phyloP scores from a whole-genome alignment of 495 filamentous ascomycete genomes.

The Neohortaea acidophila region DNA sequence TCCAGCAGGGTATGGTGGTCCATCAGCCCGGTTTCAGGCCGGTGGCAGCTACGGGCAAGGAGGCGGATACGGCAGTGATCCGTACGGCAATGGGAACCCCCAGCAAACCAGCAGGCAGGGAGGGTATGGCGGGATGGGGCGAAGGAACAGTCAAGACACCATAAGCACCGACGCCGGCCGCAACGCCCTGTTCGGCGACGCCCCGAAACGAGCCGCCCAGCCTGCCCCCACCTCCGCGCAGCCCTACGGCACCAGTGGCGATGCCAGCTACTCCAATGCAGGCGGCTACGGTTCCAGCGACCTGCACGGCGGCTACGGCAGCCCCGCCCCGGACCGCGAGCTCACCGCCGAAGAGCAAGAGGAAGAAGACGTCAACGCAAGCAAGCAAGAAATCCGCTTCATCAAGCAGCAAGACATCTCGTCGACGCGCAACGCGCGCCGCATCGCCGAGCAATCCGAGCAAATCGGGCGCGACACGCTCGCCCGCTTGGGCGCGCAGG shows the following conservation, averaged over 20 bases:
- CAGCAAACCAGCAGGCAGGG: slow-evolving; percentile 5
- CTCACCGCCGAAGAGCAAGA: slow-evolving; percentile 52
- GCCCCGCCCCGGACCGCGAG: slow-evolving; percentile 47
- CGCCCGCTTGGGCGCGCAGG: slow-evolving; percentile 54
- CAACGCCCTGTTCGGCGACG: slow-evolving; percentile 44
- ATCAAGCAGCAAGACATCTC: slow-evolving; percentile 62
- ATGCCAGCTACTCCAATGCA: slow-evolving; percentile 11
- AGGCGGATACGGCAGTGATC: slow-evolving; percentile 21
- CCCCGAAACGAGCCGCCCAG: slow-evolving; percentile 25
- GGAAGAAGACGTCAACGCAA: slow-evolving; percentile 45
- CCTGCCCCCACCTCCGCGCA: slow-evolving; percentile 22
- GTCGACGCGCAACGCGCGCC: slow-evolving; percentile 52
- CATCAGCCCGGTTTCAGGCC: slow-evolving; percentile 4
- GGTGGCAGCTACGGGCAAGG: slow-evolving; percentile 18
- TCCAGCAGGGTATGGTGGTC: slow-evolving; percentile 20
- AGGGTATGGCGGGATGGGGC: slow-evolving; percentile 23
- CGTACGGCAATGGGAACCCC: slow-evolving; percentile 17
- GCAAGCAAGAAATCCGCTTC: slow-evolving; percentile 59
- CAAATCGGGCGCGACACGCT: slow-evolving; percentile 57
- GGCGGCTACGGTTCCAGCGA: slow-evolving; percentile 11
- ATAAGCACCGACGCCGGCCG: slow-evolving; percentile 20
- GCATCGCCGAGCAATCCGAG: slow-evolving; percentile 50
- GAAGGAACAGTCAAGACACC: slow-evolving; percentile 20
- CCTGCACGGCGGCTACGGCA: slow-evolving; percentile 34
- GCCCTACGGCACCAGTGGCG: background rate